Evolutionary conservation across 1,284 basidiomycete species (phyloP), one percentile per base, ranked within the genome.

Genomic region (Ustilago shanxiensis): DNA sequence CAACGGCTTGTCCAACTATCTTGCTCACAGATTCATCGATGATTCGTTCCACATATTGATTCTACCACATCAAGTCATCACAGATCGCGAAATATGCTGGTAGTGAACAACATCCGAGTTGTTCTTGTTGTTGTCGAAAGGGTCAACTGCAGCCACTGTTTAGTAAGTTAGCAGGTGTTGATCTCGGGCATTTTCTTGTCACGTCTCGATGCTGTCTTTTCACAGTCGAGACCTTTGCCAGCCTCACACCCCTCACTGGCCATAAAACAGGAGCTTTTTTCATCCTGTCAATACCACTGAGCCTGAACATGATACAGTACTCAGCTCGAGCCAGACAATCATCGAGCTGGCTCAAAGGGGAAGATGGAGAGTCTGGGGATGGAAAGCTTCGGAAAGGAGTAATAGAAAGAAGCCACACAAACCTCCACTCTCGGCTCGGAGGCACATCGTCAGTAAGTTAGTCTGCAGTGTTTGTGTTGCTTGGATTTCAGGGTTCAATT

Each of bases 101-200:
- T 29, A 31, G 29, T 18, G 29, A 52, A 37, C 35, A 14, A 3
- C 14, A 3, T 37, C 14, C 14, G 35, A 37, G 14, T 24, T 29
- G 50, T 52, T 4, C 5, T 11, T 52, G 50, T 52, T 4, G 16
- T 11, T 52, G 31, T 49, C 47, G 28, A 29, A 44, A 24, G 14
- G 28, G 41, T 37, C 39, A 49, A 62, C 53, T 55, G 52, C 60
- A 62, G 60, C 24, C n/a, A n/a, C n/a, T n/a, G n/a, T n/a, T n/a
- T n/a, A n/a, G n/a, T n/a, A n/a, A n/a, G n/a, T n/a, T 47, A 62
- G 51, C 35, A 62, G 55, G 60, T 55, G 51, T 61, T 61, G 60
- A 29, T 61, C 60, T 53, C 37, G 35, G 18, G 20, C 20, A 60
- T 39, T 53, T n/a, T 52, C 6, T 49, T 35, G 57, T 26, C 31